phyloP scores from a whole-genome alignment of 305 asterid species.

The Fraxinus sp. region DNA sequence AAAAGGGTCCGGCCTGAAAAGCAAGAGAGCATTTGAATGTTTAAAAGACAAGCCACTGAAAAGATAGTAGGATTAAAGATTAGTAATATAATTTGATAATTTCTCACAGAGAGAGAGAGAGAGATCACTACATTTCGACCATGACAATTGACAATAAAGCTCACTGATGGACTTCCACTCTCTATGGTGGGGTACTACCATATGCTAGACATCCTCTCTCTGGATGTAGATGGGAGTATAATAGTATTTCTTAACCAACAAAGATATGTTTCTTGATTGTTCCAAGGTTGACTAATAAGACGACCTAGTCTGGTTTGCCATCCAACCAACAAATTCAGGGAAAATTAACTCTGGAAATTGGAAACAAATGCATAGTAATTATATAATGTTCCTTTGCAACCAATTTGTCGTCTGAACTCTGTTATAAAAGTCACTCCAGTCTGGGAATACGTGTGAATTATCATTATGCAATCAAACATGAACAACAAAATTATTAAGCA shows the following conservation, averaged over 20 bases:
- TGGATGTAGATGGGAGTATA: constrained; percentile 1
- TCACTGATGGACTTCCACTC: constrained; percentile 25
- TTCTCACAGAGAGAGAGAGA: not conserved
- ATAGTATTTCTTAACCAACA: constrained; percentile 10
- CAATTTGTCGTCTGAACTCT: not conserved
- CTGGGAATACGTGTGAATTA: not conserved
- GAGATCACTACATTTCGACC: constrained; percentile 11
- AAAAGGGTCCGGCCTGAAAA: constrained; percentile 34
- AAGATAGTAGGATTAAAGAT: constrained; percentile 9
- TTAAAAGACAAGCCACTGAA: constrained; percentile 24
- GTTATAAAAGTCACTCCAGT: not conserved
- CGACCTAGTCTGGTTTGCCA: not conserved
- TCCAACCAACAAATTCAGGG: not conserved
- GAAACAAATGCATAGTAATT: not conserved
- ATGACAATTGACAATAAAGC: constrained; percentile 20
- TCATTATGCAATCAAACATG: not conserved
- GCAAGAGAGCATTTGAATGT: constrained; percentile 25
- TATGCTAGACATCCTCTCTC: not conserved
- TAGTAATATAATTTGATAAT: not conserved
- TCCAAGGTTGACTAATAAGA: constrained; percentile 11
- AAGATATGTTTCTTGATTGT: not conserved
- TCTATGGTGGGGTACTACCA: constrained; percentile 25
- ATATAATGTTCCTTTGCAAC: not conserved
- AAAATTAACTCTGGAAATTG: not conserved
- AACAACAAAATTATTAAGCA: not conserved